Evolutionary conservation across 2,329 filamentous ascomycete species (phyloP), one percentile per base, ranked within the genome.

Genomic region (Hypoxylon sp.): DNA sequence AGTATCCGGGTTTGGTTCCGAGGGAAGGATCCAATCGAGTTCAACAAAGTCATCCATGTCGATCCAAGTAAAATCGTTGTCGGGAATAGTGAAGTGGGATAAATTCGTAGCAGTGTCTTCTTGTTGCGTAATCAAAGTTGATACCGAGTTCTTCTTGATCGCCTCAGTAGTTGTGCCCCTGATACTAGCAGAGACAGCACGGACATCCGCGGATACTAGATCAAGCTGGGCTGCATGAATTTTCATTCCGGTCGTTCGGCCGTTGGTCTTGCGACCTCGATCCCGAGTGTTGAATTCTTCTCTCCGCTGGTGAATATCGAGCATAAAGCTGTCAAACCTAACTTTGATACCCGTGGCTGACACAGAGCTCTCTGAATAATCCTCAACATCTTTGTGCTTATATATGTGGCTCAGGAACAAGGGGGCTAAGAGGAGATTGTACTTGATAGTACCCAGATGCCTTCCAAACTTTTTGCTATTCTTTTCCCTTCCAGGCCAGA

Each of bases 11-110:
- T 97, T 96, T 30, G 91, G 88, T 74, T 97, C 93, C 12, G 93
- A 91, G 0, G 95, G 95, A 22, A 97, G 80, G 56, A 97, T 94
- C 95, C 95, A 98, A 76, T 97, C 96, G 20, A 99, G 82, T 77
- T 99, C 96, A 28, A 99, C 94, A 78, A 99, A 99, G 76, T 99
- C 96, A 75, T 99, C 96, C 93, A 99, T 98, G 74, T 99, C 96
- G 67, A 99, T 94, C 96, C 96, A 99, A 58, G 91, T 93, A 71
- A 93, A 89, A 74, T 99, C 96, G 57, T 96, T 92, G 76, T 99
- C 96, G 0, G 96, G 95, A 51, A 99, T 99, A 0, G 90, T 95
- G 76, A 99, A 99, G 55, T 91, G 90, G 0, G 94, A 97, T 51
- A 97, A 83, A 75, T 95, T 91, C 2, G 87, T 87, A 6, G 86